Base-by-base conservation (phyloP, 352 stramenopile genomes). In the Globisporangium ultimum region DNA sequence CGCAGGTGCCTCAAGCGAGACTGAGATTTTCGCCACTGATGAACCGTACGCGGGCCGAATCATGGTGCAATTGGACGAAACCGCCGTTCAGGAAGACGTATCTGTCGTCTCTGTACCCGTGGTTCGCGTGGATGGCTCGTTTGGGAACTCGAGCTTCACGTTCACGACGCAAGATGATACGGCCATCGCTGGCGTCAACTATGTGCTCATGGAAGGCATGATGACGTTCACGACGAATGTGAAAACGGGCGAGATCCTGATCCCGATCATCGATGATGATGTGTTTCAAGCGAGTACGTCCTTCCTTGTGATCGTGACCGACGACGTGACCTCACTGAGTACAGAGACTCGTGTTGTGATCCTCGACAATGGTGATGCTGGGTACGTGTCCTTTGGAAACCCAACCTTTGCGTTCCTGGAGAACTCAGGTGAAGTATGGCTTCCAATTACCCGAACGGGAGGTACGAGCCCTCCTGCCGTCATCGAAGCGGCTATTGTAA, bases 291-390 rank as follows among this genome's bases (percentile, higher is more conserved):
- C 69, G 18, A 69, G 67, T 20, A 84, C 75, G 13, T 66, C 68
- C 0, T 87, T 89, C 28, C 14, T 67, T 8, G 63, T 89, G 0
- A 6, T 63, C 1, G 63, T 89, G 17, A 61, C 46, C 0, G 77
- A 87, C 54, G 49, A 53, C 0, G 40, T 51, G 4, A 75, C 71
- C 2, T 21, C 22, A 2, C 42, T 64, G 8, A 20, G 53, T 24
- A 80, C 61, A 3, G 52, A 64, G 14, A 80, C 79, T 1, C 67
- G 42, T 1, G 55, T 89, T 11, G 48, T 62, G 14, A 58, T 89
- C 8, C 34, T 50, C 7, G 79, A 89, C 22, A 72, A 89, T 53
- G 75, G 75, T 2, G 77, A 89, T 42, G 79, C 76, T 12, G 79
- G 79, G 11, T 75, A 63, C 18, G 56, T 89, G 22, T 74, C 68